Base-by-base conservation (phyloP, 2,329 filamentous ascomycete genomes). In the Leptographium galeiforme region DNA sequence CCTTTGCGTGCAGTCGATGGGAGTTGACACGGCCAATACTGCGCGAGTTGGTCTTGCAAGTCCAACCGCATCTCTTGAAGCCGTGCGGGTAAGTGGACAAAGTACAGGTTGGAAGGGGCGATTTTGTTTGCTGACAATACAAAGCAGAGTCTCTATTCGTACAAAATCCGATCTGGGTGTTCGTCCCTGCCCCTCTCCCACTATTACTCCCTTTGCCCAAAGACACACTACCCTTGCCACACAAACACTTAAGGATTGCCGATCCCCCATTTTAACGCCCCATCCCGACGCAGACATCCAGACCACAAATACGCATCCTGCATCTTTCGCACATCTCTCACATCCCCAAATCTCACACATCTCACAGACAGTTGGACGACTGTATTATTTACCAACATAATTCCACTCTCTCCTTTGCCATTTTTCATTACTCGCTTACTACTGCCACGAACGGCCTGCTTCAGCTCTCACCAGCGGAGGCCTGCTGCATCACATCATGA, bases 401-500 rank as follows among this genome's bases (percentile, higher is more conserved):
- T 25, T 25, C 25, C 25, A 25, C 25, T 25, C 2, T 25, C 25
- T 5, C 25, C 25, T 25, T 25, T 5, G 25, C 25, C 25, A 5
- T 25, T 25, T 25, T 25, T 25, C 25, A 2, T 25, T 25, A 25
- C 25, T 25, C 25, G 25, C 25, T 25, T 25, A 25, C 25, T 25
- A 25, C 25, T 25, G 25, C 25, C 25, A 25, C 25, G 25, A 25
- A 25, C 25, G 25, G 25, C 25, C 25, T 25, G 25, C 25, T 5
- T 36, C 34, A 36, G 14, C 30, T 30, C 39, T 39, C 39, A n/a
- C 49, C 25, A 25, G 18, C 13, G 6, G 47, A 48, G 47, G 33
- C 47, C 12, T 43, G n/a, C 33, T 13, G 12, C n/a, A 14, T 30
- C 40, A 61, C 72, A 81, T 70, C 69, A 95, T 95, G 89, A 93